A percentile compares a stretch with the other conserved stretches of the same genome.
phyloP scores from a whole-genome alignment of 352 stramenopile genomes.

The Pythium rhizo-oryzae region DNA sequence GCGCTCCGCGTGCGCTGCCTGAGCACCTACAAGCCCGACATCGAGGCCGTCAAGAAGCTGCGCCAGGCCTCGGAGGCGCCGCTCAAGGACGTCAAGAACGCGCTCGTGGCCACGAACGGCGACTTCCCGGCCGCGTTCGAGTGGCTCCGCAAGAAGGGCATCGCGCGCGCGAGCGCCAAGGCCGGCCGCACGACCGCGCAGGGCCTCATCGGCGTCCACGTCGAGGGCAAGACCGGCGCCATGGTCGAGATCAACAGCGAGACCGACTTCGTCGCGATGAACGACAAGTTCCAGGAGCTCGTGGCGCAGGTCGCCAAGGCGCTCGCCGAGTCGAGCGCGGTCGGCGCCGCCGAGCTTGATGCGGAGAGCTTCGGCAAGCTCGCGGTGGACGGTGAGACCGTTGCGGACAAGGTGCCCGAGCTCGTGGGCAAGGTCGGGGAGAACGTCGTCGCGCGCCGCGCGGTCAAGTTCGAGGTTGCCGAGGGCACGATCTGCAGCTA shows the following conservation, averaged over 20 bases:
- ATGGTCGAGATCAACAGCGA: conserved; percentile 96
- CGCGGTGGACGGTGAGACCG: conserved; percentile 54
- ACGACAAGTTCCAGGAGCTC: conserved; percentile 90
- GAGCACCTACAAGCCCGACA: conserved; percentile 83
- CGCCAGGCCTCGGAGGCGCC: conserved; percentile 83
- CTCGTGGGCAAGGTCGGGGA: conserved; percentile 86
- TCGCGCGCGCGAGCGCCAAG: conserved; percentile 81
- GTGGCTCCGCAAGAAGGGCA: conserved; percentile 90
- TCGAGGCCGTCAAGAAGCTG: conserved; percentile 90
- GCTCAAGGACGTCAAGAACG: conserved; percentile 91
- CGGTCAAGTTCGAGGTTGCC: conserved; percentile 66
- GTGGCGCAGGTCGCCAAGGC: conserved; percentile 55
- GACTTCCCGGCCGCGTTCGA: conserved; percentile 87
- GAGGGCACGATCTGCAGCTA: conserved; percentile 85
- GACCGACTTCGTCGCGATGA: conserved; percentile 95
- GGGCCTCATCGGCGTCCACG: conserved; percentile 75
- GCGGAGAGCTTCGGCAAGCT: conserved; percentile 49
- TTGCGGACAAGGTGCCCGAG: conserved; percentile 75
- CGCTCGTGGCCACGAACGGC: conserved; percentile 72
- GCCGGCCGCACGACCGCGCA: conserved; percentile 73
- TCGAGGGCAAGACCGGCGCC: conserved; percentile 71
- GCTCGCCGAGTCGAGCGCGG: conserved; percentile 33
- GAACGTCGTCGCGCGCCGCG: conserved; percentile 83
- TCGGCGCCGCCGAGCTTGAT: conserved; percentile 35
- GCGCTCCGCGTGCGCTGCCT: conserved; percentile 35